A percentile compares a stretch with the other conserved stretches of the same genome.
Evolutionary conservation across 805 yeast species (phyloP).

Genomic region (Cyberlindnera amylophila): DNA sequence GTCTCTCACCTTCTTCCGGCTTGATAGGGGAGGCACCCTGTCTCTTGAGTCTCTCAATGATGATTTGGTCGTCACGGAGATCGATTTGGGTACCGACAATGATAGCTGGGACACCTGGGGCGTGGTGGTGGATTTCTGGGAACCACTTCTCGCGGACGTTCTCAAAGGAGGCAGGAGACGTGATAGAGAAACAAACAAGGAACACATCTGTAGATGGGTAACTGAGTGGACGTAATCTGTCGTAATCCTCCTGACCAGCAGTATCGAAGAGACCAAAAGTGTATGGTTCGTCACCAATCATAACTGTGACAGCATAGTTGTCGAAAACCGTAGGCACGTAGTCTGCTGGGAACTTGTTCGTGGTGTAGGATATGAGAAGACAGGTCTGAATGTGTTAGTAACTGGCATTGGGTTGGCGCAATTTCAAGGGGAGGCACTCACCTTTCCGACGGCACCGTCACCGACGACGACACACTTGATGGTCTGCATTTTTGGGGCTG

Average conservation of each 20-base stretch:
- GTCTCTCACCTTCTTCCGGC: slow-evolving; percentile 82
- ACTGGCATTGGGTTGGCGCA: neutral
- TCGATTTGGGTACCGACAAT: slow-evolving; percentile 97
- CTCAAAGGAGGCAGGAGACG: slow-evolving; percentile 95
- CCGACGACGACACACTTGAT: slow-evolving; percentile 98
- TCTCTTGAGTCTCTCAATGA: slow-evolving; percentile 83
- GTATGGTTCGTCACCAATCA: slow-evolving; percentile 97
- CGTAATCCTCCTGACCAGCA: slow-evolving; percentile 99
- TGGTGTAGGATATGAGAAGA: slow-evolving; percentile 90
- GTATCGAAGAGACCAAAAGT: slow-evolving; percentile 97
- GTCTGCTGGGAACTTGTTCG: slow-evolving; percentile 96
- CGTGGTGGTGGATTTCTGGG: slow-evolving; percentile 96
- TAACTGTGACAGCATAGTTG: slow-evolving; percentile 89
- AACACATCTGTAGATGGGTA: slow-evolving; percentile 98
- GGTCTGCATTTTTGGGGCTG: slow-evolving; percentile 38
- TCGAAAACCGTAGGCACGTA: slow-evolving; percentile 98
- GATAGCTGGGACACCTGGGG: slow-evolving; percentile 97
- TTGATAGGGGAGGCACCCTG: slow-evolving; percentile 86
- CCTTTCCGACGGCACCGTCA: slow-evolving; percentile 98
- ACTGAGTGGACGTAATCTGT: slow-evolving; percentile 91
- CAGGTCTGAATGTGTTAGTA: slow-evolving; percentile 55
- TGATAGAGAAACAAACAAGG: slow-evolving; percentile 91
- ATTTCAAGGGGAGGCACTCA: slow-evolving; percentile 22
- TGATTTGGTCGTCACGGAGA: slow-evolving; percentile 88
- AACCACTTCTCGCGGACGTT: slow-evolving; percentile 98